Evolutionary conservation across 2,329 filamentous ascomycete species (phyloP), one percentile per base, ranked within the genome.

Genomic region (Sarocladium kiliense): DNA sequence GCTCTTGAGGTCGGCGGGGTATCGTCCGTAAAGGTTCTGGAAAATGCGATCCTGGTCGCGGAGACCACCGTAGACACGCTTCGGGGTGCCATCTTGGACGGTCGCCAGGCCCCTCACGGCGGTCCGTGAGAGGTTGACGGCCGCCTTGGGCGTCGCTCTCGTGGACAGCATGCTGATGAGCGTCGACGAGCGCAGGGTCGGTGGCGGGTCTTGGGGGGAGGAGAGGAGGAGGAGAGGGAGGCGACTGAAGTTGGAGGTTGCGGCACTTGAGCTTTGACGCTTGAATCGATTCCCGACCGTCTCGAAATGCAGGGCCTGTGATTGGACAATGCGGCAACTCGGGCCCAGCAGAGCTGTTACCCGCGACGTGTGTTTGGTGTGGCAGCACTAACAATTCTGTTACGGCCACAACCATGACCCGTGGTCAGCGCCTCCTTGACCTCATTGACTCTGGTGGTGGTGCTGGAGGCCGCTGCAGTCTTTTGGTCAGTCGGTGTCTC

Each of bases 21-120:
- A 91, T 70, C 94, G 91, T 67, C 91, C 87, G 77, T 99, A 99
- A 57, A 99, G 82, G 77, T 99, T 99, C 78, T 96, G 92, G 77
- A 99, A 99, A 75, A 99, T 99, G 66, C 94, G 87, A 77, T 99
- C 94, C 78, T 97, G 91, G 72, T 99, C 94, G 76, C 85, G 89
- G 65, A 99, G 82, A 57, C 91, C 91, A 66, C 94, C 91, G 74
- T 95, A 89, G 62, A 82, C 81, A 63, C 82, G 85, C 72, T 88
- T 86, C 53, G 86, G 80, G 60, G 82, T 75, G 65, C 78, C 80
- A 73, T 92, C 88, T 71, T 89, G 86, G 63, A 91, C 88, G 58
- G 89, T 91, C 66, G 89, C 89, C 75, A 97, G 88, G 63, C 81
- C 81, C 71, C 93, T 86, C 63, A 75, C 73, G 66, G 72, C 68